Conservation (phyloP, 139 green algal species). For the Ostreobium quekettii region DNA sequence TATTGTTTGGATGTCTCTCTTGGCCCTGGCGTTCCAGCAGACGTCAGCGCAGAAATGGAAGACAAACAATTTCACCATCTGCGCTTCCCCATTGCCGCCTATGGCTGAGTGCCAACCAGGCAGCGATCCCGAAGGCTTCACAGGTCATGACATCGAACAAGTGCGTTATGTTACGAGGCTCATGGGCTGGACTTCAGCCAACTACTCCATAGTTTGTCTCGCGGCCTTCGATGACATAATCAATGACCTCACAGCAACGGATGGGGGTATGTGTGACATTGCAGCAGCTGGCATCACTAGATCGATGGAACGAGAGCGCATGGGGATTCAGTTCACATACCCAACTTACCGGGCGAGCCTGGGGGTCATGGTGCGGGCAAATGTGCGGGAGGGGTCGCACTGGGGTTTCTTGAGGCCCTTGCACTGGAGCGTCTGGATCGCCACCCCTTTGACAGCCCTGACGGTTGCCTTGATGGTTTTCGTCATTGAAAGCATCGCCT, state of each 20-base stretch:
- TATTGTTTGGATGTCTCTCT: no score
- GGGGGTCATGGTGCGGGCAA: conserved; percentile 8
- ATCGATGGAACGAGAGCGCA: neutral
- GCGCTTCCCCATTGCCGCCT: no score
- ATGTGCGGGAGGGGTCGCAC: neutral
- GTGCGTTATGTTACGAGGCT: no score
- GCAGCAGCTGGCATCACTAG: conserved; percentile 6
- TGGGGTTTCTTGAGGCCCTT: conserved; percentile 17
- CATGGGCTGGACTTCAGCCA: no score
- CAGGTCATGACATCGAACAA: no score
- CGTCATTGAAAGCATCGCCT: conserved; percentile 18
- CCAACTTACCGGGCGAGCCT: conserved; percentile 13
- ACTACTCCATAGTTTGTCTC: no score
- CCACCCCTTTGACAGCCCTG: neutral
- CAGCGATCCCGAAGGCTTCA: no score
- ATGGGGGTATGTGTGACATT: conserved; percentile 14
- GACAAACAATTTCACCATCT: no score
- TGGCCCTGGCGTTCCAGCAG: no score
- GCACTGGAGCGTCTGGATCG: neutral
- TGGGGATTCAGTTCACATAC: conserved; percentile 11
- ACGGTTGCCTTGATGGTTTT: conserved; percentile 14
- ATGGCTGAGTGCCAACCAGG: no score
- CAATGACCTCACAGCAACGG: neutral
- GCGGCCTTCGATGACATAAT: neutral
- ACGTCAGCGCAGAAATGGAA: no score